Evolutionary conservation across 352 stramenopile species (phyloP).

Genomic region (Pythium dissotocum): DNA sequence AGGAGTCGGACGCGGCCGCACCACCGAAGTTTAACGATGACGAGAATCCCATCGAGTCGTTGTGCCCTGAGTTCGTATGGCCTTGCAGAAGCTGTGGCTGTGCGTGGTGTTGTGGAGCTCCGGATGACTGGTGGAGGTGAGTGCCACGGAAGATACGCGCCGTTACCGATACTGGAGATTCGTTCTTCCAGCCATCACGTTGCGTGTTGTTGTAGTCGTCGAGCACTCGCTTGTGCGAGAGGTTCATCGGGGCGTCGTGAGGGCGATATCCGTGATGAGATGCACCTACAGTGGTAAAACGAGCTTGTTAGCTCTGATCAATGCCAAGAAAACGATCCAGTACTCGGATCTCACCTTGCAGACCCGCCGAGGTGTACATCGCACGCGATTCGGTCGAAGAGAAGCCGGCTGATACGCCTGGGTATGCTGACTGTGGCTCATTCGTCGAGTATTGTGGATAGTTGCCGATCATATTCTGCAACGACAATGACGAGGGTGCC

Average conservation of each 20-base stretch:
- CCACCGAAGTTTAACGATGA: conserved; percentile 14
- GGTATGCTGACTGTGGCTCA: conserved; percentile 19
- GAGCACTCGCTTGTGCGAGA: conserved; percentile 32
- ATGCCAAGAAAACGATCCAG: neutral
- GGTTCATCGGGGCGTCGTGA: conserved; percentile 26
- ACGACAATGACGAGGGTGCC: conserved; percentile 27
- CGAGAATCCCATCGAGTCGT: conserved; percentile 18
- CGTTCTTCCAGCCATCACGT: conserved; percentile 33
- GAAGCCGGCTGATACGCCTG: conserved; percentile 18
- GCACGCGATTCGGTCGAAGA: conserved; percentile 21
- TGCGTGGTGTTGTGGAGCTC: conserved; percentile 36
- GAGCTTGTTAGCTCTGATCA: neutral
- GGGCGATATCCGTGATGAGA: conserved; percentile 15
- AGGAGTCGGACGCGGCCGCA: conserved; percentile 31
- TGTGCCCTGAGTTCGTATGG: conserved; percentile 11
- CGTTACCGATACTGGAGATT: conserved; percentile 31
- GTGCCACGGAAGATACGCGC: conserved; percentile 31
- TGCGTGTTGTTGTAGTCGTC: conserved; percentile 28
- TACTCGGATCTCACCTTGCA: conserved; percentile 14
- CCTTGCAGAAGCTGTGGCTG: conserved; percentile 14
- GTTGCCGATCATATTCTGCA: conserved; percentile 32
- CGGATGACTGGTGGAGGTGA: conserved; percentile 33
- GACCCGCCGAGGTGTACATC: conserved; percentile 18
- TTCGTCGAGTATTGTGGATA: conserved; percentile 26
- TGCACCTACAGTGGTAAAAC: neutral